Evolutionary conservation across 2,329 filamentous ascomycete genomes (phyloP).

Genomic region (Colletotrichum orbiculare): DNA sequence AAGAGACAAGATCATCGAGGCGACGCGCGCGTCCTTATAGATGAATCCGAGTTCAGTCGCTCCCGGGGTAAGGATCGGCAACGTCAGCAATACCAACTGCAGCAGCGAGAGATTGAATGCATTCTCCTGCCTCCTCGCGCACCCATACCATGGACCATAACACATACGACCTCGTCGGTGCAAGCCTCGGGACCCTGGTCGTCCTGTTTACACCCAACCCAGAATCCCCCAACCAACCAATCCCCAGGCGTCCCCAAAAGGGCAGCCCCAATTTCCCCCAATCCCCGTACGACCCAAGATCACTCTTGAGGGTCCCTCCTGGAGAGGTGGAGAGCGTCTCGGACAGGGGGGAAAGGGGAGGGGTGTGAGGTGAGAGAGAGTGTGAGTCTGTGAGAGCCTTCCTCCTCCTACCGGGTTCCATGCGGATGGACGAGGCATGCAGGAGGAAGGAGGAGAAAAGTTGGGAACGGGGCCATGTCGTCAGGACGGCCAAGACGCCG

Average conservation of each 20-base stretch:
- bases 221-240: slow-evolving; percentile 28
- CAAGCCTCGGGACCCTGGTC: slow-evolving; percentile 29
- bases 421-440: slow-evolving; percentile 13
- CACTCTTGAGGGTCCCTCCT: slow-evolving; percentile 23
- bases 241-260: slow-evolving; percentile 29
- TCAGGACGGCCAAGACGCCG: slow-evolving; percentile 27
- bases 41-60: slow-evolving; percentile 21
- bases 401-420: slow-evolving; percentile 20
- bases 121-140: slow-evolving; percentile 12
- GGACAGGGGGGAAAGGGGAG: neutral
- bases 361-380: neutral
- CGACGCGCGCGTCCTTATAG: slow-evolving; percentile 33
- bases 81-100: slow-evolving; percentile 5
- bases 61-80: slow-evolving; percentile 32
- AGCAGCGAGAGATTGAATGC: slow-evolving; percentile 11
- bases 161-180: slow-evolving; percentile 20
- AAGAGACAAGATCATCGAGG: slow-evolving; percentile 3
- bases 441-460: neutral
- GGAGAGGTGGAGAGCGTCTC: slow-evolving; percentile 17
- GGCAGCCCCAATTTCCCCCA: slow-evolving; percentile 33
- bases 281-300: slow-evolving; percentile 37
- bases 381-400: too few species aligned
- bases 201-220: slow-evolving; percentile 34
- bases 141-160: slow-evolving; percentile 9
- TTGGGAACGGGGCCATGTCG: slow-evolving; percentile 26